A percentile compares a stretch with the other conserved stretches of the same genome.
Conservation (phyloP, 305 asterid genomes). For the Petunia hybrid region DNA sequence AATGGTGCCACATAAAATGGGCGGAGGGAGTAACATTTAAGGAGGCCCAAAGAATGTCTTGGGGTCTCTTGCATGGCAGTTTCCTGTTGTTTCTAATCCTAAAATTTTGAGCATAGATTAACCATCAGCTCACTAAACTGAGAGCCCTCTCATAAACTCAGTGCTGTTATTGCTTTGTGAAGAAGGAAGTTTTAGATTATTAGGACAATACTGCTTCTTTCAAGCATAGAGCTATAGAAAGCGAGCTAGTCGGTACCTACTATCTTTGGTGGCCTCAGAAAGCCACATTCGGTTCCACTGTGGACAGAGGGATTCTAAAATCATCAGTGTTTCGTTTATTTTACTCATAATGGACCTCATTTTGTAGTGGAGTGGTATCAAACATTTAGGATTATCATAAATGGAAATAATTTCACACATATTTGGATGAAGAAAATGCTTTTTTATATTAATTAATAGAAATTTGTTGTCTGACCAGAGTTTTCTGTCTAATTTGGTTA, state of each 20-base stretch:
- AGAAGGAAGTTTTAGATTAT: background rate
- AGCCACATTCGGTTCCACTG: background rate
- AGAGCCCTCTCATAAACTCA: background rate
- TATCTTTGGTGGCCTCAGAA: constrained; percentile 21
- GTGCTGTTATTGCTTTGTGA: constrained; percentile 3
- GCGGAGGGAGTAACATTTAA: background rate
- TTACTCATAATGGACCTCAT: constrained; percentile 13
- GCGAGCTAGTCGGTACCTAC: background rate
- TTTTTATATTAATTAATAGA: background rate
- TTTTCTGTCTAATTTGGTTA: constrained; percentile 41
- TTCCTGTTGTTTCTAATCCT: background rate
- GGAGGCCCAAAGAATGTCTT: constrained; percentile 1
- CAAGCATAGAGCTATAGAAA: constrained; percentile 17
- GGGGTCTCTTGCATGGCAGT: background rate
- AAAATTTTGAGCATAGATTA: constrained; percentile 15
- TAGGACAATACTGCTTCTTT: constrained; percentile 3
- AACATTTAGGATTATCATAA: background rate
- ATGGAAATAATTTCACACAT: background rate
- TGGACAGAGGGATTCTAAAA: background rate
- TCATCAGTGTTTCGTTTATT: constrained; percentile 12
- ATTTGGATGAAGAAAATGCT: constrained; percentile 6
- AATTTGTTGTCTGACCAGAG: constrained; percentile 21
- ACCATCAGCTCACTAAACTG: background rate
- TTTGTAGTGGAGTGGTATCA: constrained; percentile 18
- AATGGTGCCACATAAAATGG: too few relatives aligned